Percentiles rank a stretch among this genome's conserved stretches.
These are phyloP conservation scores for Amanita inopinata DNA, from an alignment of 768 basidiomycete species.

Conservation along the genomic window DNA sequence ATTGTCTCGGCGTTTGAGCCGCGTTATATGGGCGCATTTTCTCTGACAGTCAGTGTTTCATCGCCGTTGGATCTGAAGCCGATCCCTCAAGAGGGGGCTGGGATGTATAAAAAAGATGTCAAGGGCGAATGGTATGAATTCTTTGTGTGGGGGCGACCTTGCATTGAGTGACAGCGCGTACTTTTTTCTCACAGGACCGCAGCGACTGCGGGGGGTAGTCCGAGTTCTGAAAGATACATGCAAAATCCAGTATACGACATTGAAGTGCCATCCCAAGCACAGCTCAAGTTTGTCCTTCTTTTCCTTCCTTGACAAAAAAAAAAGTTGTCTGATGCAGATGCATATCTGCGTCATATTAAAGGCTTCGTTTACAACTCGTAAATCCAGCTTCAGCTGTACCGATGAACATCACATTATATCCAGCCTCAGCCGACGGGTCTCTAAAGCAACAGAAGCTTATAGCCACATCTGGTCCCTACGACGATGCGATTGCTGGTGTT, in stretches of 20 bases:
- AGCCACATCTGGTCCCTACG: constrained; percentile 72
- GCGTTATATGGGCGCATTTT: constrained; percentile 53
- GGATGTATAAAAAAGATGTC: constrained; percentile 68
- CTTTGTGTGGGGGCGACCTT: background rate
- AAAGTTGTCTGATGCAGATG: too few relatives aligned
- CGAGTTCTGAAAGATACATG: constrained; percentile 52
- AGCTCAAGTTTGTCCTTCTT: constrained; percentile 41
- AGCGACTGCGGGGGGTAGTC: constrained; percentile 57
- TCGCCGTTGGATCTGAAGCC: constrained; percentile 48
- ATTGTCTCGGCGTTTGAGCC: constrained; percentile 84
- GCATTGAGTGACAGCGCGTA: background rate
- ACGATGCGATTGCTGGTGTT: constrained; percentile 67
- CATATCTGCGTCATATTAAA: constrained; percentile 17
- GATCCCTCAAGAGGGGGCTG: constrained; percentile 82
- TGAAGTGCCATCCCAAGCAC: constrained; percentile 37
- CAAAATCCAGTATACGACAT: constrained; percentile 65
- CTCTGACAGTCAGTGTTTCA: constrained; percentile 54
- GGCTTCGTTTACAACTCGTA: constrained; percentile 60
- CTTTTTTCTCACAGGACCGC: constrained; percentile 34
- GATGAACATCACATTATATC: constrained; percentile 54
- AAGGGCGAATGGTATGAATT: constrained; percentile 63
- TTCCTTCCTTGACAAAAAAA: background rate
- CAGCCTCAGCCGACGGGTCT: constrained; percentile 20
- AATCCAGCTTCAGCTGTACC: constrained; percentile 33
- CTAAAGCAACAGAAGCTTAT: constrained; percentile 24